These are phyloP conservation scores for Tephrocybe rancida DNA, from an alignment of 768 basidiomycete species.

Conservation along the genomic window DNA sequence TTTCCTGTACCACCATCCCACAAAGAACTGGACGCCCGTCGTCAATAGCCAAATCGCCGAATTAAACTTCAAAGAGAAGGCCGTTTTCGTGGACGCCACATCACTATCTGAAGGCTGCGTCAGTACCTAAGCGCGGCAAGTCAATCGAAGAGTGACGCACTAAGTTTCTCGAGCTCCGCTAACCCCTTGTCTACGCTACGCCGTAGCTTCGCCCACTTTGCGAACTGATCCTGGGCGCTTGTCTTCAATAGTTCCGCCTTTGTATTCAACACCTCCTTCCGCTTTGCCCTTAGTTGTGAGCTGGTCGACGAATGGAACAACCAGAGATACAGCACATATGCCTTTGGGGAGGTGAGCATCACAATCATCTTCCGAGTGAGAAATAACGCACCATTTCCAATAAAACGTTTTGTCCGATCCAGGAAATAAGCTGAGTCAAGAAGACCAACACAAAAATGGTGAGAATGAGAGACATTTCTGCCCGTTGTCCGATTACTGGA, in stretches of 20 bases:
- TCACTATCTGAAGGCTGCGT: conserved; percentile 57
- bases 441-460: conserved; percentile 84
- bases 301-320: conserved; percentile 61
- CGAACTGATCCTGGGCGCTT: conserved; percentile 96
- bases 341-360: conserved; percentile 41
- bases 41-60: conserved; percentile 79
- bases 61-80: conserved; percentile 75
- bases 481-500: conserved; percentile 11
- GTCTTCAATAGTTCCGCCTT: conserved; percentile 89
- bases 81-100: conserved; percentile 56
- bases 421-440: conserved; percentile 80
- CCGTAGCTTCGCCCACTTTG: conserved; percentile 95
- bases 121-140: conserved; percentile 5
- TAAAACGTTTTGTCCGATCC: conserved; percentile 87
- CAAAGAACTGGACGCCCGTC: conserved; percentile 80
- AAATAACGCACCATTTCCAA: conserved; percentile 68
- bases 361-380: neutral
- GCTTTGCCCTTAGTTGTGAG: conserved; percentile 68
- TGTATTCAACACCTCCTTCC: conserved; percentile 74
- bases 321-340: conserved; percentile 69
- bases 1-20: conserved; percentile 92
- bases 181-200: conserved; percentile 91
- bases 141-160: conserved; percentile 50
- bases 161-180: conserved; percentile 88
- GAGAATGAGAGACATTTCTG: conserved; percentile 73